Evolutionary conservation across 208 protist genomes (phyloP).

Genomic region (Kentomonas sorsogonicus): DNA sequence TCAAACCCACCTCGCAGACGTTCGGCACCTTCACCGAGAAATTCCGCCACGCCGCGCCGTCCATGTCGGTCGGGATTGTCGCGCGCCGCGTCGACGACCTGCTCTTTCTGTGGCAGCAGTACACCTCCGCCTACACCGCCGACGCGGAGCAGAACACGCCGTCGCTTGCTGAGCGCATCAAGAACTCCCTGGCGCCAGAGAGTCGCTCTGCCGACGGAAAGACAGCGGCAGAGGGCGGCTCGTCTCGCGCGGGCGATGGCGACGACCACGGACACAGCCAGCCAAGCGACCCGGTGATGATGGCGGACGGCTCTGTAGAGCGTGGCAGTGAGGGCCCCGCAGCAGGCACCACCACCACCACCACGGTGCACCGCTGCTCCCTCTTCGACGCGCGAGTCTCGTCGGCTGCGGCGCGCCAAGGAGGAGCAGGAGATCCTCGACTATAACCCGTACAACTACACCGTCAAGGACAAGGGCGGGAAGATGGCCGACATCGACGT

Average conservation of each 20-base stretch:
- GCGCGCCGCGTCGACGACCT: conserved; percentile 74
- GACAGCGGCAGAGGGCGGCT: too few species aligned
- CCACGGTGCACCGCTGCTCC: too few species aligned
- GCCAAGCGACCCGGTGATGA: too few species aligned
- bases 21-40: conserved; percentile 77
- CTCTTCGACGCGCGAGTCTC: too few species aligned
- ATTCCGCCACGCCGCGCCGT: conserved; percentile 54
- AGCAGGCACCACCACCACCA: background rate
- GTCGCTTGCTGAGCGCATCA: background rate
- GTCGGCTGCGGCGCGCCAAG: too few species aligned
- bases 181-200: background rate
- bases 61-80: conserved; percentile 74
- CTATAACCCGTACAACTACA: conserved; percentile 57
- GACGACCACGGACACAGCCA: too few species aligned
- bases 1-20: conserved; percentile 85
- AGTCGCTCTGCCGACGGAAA: background rate
- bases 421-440: conserved; percentile 33
- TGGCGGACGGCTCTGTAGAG: too few species aligned
- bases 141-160: conserved; percentile 3
- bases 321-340: background rate
- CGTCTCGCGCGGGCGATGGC: too few species aligned
- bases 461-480: conserved; percentile 3
- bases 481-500: conserved; percentile 63
- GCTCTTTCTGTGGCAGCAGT: conserved; percentile 79
- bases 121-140: conserved; percentile 72